Conservation (phyloP, 768 basidiomycete species). For the Porpolomopsis calyptriformis region DNA sequence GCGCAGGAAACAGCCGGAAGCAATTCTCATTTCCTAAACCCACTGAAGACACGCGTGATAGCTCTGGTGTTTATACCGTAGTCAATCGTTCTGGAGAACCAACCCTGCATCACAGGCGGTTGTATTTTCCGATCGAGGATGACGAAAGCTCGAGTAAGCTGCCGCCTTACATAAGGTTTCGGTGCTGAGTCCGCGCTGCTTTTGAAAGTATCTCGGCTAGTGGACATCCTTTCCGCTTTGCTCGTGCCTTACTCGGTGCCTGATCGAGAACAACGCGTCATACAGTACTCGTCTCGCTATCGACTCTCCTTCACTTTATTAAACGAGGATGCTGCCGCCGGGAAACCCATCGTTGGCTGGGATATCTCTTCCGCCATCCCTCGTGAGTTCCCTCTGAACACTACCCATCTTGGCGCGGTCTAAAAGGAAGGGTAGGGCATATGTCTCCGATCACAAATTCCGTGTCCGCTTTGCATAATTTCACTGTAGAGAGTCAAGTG, state of each 20-base stretch:
- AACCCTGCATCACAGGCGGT: slow-evolving; percentile 17
- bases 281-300: slow-evolving; percentile 73
- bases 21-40: neutral
- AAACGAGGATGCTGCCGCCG: slow-evolving; percentile 77
- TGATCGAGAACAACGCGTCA: slow-evolving; percentile 35
- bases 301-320: slow-evolving; percentile 87
- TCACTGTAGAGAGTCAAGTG: slow-evolving; percentile 89
- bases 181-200: neutral
- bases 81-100: slow-evolving; percentile 10
- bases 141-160: slow-evolving; percentile 14
- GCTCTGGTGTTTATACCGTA: slow-evolving; percentile 17
- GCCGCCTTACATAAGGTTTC: neutral
- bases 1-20: neutral
- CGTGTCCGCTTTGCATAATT: slow-evolving; percentile 68
- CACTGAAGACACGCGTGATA: slow-evolving; percentile 5
- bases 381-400: slow-evolving; percentile 36
- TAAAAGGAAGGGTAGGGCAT: no score
- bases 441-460: slow-evolving; percentile 53
- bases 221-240: slow-evolving; percentile 24
- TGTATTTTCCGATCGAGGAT: slow-evolving; percentile 21
- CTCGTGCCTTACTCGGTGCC: slow-evolving; percentile 34
- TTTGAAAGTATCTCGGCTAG: slow-evolving; percentile 18
- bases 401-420: no score
- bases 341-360: slow-evolving; percentile 56
- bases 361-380: slow-evolving; percentile 53